Evolutionary conservation across 805 yeast species (phyloP), one percentile per base, ranked within the genome.

Genomic region (Komagataella ulmi): DNA sequence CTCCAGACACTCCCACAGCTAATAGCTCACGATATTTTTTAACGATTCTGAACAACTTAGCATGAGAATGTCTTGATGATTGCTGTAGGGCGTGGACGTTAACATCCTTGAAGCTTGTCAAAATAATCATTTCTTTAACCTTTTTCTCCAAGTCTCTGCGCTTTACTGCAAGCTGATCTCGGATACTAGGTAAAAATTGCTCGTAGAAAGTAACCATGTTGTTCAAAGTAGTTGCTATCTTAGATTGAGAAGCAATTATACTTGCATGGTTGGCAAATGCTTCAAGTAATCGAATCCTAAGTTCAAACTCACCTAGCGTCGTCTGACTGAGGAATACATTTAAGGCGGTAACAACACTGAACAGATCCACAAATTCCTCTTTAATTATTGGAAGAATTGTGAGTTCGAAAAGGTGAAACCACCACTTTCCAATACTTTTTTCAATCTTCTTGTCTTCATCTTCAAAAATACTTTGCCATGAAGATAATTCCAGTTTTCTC

Each of bases 31-130:
- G 78, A 63, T 87, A 93, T 64, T 88, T 88, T 53, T 89, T 76
- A 8, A 91, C 85, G 50, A 86, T 64, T 65, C 89, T 93, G 77
- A 83, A 91, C 51, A 93, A 79, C 58, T 75, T 80, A 56, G 80
- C 79, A 61, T 95, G 99, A 0, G 97, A 89, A 49, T 85, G 79
- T 56, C 88, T 81, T 5, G 99, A 93, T 66, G 97, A 88, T 66
- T 90, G 97, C 58, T 88, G 89, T 59, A 93, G 73, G 0, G 99
- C 96, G 61, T 86, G 95, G 47, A 89, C 79, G 60, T 93, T 95
- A 10, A 89, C 90, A 68, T 93, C 99, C 58, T 90, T 89, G 98
- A 98, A 95, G 60, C 96, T 87, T 1, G 99, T 97, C 14, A 93
- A 72, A 47, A 88, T 68, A 46, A 93, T 88, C 3, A 89, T 83